A percentile compares a stretch with the other conserved stretches of the same genome.
Evolutionary conservation across 192 early-diverging fungal genomes (phyloP).

Genomic region (Thoreauomyces humboldtii): DNA sequence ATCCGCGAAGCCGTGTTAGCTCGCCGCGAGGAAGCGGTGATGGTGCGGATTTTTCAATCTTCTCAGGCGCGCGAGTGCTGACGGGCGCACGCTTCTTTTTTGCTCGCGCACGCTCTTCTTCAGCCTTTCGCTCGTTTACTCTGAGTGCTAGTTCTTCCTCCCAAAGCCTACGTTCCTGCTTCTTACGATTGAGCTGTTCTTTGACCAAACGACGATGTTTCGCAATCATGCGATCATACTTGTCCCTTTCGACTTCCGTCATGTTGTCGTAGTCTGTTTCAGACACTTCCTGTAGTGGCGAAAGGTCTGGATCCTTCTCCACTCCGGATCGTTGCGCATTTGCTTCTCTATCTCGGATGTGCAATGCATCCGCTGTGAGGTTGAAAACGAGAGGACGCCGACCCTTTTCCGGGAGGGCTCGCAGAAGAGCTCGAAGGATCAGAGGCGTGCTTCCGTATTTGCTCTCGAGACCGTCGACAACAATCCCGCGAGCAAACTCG

Average conservation of each 20-base stretch:
- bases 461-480: constrained; percentile 57
- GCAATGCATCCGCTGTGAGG: constrained; percentile 36
- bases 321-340: constrained; percentile 17
- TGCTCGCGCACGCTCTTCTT: constrained; percentile 41
- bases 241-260: constrained; percentile 40
- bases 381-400: constrained; percentile 37
- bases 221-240: constrained; percentile 45
- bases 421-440: constrained; percentile 39
- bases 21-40: constrained; percentile 20
- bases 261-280: constrained; percentile 60
- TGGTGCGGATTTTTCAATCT: constrained; percentile 31
- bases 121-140: constrained; percentile 50
- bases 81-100: constrained; percentile 28
- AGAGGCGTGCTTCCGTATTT: constrained; percentile 36
- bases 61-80: constrained; percentile 27
- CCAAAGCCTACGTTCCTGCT: constrained; percentile 43
- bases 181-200: constrained; percentile 49
- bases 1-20: constrained; percentile 8
- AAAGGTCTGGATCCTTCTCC: constrained; percentile 43
- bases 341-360: constrained; percentile 49
- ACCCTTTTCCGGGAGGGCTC: constrained; percentile 35
- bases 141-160: constrained; percentile 50
- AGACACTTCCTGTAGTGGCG: constrained; percentile 42
- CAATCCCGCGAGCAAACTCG: constrained; percentile 42
- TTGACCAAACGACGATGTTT: constrained; percentile 45